Base-by-base conservation (phyloP, 805 yeast genomes). In the Myxozyma udenii region DNA sequence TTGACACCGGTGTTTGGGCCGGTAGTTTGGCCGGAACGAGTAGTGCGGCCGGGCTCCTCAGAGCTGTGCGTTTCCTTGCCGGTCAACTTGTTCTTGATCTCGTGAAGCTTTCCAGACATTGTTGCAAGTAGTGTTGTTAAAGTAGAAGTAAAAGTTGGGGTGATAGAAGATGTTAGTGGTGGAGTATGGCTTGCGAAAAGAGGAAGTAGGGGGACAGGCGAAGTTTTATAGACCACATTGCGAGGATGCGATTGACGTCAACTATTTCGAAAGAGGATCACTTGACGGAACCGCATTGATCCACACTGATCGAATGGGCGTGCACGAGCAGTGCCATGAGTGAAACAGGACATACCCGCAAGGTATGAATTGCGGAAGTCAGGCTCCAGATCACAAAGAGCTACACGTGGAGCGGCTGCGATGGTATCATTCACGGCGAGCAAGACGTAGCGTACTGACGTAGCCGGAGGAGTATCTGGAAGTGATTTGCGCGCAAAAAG, bases 1-100 rank as follows among this genome's bases (percentile, higher is more conserved):
- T 26, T 6, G 32, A 7, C 32, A 12, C 32, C 32, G 32, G 32
- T 12, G 11, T 7, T 26, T 19, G 32, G 18, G 19, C 54, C 42
- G 41, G 32, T 44, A 30, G 39, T 25, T 22, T 42, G 47, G 11
- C 54, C 54, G 3, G 54, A 50, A n/a, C 53, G 48, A n/a, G 53
- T 49, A 7, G 53, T 21, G 26, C 53, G 40, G 14, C 32, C 26
- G 5, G 52, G 22, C 6, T 21, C 45, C 9, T 18, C 16, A 21
- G 45, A 16, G 21, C 45, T 18, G 45, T 28, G 7, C 25, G 24
- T 30, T 28, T 12, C 26, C 21, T 50, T 36, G 26, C 54, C 54
- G 21, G 44, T 16, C n/a, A 50, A 30, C 41, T 25, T 45, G 44
- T 24, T 23, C 44, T 50, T 50, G 22, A 50, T 33, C 3, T 50